phyloP scores from a whole-genome alignment of 1,284 basidiomycete species.

The Boletus sp. region DNA sequence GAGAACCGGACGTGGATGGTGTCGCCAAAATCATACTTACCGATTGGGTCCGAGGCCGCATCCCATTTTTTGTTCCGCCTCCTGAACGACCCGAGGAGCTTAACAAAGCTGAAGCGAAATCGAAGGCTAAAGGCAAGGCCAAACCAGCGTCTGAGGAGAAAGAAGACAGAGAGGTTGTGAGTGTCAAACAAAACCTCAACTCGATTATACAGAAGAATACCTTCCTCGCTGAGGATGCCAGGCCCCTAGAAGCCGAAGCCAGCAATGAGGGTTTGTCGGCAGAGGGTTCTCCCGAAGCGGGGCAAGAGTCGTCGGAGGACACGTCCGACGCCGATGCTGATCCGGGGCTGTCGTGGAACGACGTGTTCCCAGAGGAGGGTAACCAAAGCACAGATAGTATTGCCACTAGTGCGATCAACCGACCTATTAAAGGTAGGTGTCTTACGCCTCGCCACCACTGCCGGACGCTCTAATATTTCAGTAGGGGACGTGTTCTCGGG shows the following conservation, averaged over 20 bases:
- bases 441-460: background rate
- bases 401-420: conserved; percentile 34
- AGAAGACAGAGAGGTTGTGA: conserved; percentile 44
- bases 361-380: conserved; percentile 59
- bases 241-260: conserved; percentile 55
- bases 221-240: conserved; percentile 74
- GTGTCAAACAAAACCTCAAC: conserved; percentile 73
- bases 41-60: conserved; percentile 98
- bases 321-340: conserved; percentile 44
- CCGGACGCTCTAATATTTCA: conserved; percentile 9
- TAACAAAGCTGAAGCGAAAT: conserved; percentile 64
- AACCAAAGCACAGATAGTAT: conserved; percentile 31
- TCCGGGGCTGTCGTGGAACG: conserved; percentile 63
- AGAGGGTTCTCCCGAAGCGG: conserved; percentile 37
- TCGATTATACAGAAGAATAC: conserved; percentile 86
- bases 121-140: conserved; percentile 43
- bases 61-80: conserved; percentile 86
- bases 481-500: conserved; percentile 38
- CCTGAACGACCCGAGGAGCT: conserved; percentile 73
- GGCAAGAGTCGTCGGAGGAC: conserved; percentile 36
- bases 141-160: conserved; percentile 40
- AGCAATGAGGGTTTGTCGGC: conserved; percentile 34
- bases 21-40: conserved; percentile 95
- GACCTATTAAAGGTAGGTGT: conserved; percentile 32
- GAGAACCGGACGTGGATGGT: conserved; percentile 92